Percentiles rank a stretch among this genome's conserved stretches.
These are phyloP conservation scores for Sugiyamaella floridensis DNA, from an alignment of 805 yeast genomes.

Conservation along the genomic window DNA sequence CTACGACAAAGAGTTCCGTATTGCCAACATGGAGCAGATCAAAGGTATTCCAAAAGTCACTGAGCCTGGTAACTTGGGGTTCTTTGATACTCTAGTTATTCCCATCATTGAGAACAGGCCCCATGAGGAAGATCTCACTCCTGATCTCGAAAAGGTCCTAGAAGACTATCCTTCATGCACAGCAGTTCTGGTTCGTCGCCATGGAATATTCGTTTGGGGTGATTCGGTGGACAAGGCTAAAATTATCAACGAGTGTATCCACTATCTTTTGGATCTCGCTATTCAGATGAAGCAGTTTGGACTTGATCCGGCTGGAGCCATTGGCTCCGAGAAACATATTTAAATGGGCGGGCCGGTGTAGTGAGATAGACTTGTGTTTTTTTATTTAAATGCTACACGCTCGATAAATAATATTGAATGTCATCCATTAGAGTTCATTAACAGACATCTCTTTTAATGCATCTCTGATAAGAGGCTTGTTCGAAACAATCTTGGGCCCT, in stretches of 20 bases:
- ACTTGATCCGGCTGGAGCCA: constrained; percentile 34
- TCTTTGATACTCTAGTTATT: constrained; percentile 66
- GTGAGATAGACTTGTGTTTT: too few species aligned
- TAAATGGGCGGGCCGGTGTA: neutral
- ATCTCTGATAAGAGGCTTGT: neutral
- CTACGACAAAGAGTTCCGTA: constrained; percentile 63
- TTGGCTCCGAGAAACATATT: constrained; percentile 21
- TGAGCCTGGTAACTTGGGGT: constrained; percentile 61
- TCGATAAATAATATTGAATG: neutral
- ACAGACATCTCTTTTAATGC: neutral
- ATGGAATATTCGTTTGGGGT: constrained; percentile 97
- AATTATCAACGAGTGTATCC: constrained; percentile 86
- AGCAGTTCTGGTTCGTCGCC: constrained; percentile 86
- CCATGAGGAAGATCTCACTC: constrained; percentile 73
- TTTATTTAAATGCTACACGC: neutral
- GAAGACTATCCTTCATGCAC: constrained; percentile 66
- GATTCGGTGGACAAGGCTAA: constrained; percentile 88
- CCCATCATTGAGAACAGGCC: constrained; percentile 92
- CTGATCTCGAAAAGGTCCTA: constrained; percentile 55
- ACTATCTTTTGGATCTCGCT: constrained; percentile 78
- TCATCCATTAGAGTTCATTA: neutral
- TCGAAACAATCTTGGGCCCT: neutral
- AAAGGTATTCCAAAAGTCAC: constrained; percentile 76
- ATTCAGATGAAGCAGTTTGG: constrained; percentile 72
- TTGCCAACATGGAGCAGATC: constrained; percentile 81